Conservation (phyloP, 208 protist genomes). For the Leishmania aethiopica region DNA sequence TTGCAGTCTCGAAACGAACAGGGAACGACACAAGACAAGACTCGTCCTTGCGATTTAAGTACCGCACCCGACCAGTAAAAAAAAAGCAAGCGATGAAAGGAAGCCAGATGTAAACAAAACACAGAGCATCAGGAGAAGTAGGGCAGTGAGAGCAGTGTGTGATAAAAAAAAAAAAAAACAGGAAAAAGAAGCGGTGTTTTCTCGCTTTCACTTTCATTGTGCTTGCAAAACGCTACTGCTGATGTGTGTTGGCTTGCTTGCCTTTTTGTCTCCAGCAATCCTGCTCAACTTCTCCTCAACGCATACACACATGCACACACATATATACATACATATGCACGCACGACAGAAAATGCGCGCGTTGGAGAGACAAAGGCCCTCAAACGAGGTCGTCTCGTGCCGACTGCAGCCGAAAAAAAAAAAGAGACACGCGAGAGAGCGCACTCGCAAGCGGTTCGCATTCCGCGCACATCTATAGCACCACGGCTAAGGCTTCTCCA, state of each 20-base stretch:
- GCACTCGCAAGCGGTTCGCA: background rate
- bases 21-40: background rate
- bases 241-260: background rate
- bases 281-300: background rate
- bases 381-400: background rate
- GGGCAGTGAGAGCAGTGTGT: background rate
- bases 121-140: conserved; percentile 14
- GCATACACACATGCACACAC: background rate
- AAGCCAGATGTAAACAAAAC: background rate
- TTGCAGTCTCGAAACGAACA: conserved; percentile 2
- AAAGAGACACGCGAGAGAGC: background rate
- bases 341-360: background rate
- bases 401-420: background rate
- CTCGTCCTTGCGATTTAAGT: background rate
- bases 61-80: conserved; percentile 4
- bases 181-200: conserved; percentile 7
- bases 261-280: background rate
- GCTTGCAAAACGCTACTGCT: background rate
- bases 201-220: background rate
- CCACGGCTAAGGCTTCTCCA: background rate
- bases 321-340: too few relatives aligned
- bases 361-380: background rate
- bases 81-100: conserved; percentile 15
- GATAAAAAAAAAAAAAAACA: conserved; percentile 21
- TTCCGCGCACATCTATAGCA: background rate